phyloP scores from a whole-genome alignment of 2,329 filamentous ascomycete species.

The Fusarium sp. region DNA sequence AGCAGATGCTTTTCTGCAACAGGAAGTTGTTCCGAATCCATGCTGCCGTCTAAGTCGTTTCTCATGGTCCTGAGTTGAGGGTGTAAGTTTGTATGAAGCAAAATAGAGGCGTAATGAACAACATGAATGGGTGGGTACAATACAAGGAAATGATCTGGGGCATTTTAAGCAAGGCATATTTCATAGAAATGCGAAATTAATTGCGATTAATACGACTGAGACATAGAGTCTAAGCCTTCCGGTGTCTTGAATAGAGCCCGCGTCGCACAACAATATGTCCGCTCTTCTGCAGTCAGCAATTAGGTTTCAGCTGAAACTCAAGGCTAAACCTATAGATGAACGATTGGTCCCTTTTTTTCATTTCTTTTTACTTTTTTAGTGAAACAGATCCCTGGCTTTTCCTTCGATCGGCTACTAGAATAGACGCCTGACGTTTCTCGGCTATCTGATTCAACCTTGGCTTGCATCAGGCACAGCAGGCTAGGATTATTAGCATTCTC shows the following conservation, averaged over 20 bases:
- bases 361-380: too few relatives aligned
- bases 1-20: constrained; percentile 63
- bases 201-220: not conserved
- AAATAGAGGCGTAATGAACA: not conserved
- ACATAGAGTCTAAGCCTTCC: constrained; percentile 5
- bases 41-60: constrained; percentile 15
- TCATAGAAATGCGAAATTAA: not conserved
- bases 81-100: not conserved
- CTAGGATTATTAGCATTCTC: too few relatives aligned
- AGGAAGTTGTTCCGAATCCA: constrained; percentile 45
- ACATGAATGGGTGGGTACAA: not conserved
- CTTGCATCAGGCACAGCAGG: too few relatives aligned
- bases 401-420: too few relatives aligned
- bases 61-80: constrained; percentile 10
- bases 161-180: not conserved
- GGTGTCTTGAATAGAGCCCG: constrained; percentile 33
- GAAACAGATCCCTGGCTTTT: too few relatives aligned
- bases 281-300: not conserved
- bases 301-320: not conserved
- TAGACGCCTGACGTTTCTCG: too few relatives aligned
- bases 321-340: too few relatives aligned
- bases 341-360: too few relatives aligned
- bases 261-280: not conserved
- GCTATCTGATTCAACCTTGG: too few relatives aligned
- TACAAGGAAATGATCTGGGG: too few relatives aligned